phyloP scores from a whole-genome alignment of 2,329 filamentous ascomycete genomes.

The Pyrenochaeta sp. region DNA sequence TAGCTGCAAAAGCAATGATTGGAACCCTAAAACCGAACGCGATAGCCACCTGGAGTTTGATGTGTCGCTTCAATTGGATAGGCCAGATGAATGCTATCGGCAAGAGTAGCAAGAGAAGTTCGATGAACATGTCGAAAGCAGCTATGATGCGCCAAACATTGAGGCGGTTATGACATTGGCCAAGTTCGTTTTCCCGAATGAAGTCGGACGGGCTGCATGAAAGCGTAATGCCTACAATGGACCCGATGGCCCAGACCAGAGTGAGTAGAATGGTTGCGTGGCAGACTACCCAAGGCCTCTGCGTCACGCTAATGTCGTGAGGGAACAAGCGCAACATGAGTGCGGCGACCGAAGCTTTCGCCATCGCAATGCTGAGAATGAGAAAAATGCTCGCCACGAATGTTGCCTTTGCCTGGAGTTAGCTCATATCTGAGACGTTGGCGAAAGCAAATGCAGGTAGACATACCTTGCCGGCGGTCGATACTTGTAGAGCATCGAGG shows the following conservation, averaged over 20 bases:
- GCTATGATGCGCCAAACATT: conserved; percentile 34
- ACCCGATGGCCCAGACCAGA: conserved; percentile 33
- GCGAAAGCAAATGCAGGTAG: neutral
- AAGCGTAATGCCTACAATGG: conserved; percentile 26
- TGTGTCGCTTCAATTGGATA: conserved; percentile 36
- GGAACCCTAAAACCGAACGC: conserved; percentile 37
- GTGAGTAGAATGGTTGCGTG: conserved; percentile 20
- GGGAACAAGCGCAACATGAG: conserved; percentile 43
- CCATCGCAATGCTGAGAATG: conserved; percentile 29
- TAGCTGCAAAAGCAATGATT: conserved; percentile 12
- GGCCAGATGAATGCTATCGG: conserved; percentile 32
- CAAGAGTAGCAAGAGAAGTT: conserved; percentile 29
- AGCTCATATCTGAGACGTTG: neutral
- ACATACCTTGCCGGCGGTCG: conserved; percentile 8
- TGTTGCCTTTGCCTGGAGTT: conserved; percentile 13
- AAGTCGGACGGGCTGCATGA: conserved; percentile 11
- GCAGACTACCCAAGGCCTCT: conserved; percentile 17
- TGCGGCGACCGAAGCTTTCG: conserved; percentile 39
- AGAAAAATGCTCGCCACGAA: conserved; percentile 36
- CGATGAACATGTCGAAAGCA: conserved; percentile 33
- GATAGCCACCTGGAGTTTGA: conserved; percentile 35
- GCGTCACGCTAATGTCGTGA: conserved; percentile 23
- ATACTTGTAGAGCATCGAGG: conserved; percentile 1
- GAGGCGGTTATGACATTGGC: conserved; percentile 10
- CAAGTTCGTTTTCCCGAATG: neutral